Base-by-base conservation (phyloP, 108 stramenopile species). In the Pseudonitzschia multiseries region DNA sequence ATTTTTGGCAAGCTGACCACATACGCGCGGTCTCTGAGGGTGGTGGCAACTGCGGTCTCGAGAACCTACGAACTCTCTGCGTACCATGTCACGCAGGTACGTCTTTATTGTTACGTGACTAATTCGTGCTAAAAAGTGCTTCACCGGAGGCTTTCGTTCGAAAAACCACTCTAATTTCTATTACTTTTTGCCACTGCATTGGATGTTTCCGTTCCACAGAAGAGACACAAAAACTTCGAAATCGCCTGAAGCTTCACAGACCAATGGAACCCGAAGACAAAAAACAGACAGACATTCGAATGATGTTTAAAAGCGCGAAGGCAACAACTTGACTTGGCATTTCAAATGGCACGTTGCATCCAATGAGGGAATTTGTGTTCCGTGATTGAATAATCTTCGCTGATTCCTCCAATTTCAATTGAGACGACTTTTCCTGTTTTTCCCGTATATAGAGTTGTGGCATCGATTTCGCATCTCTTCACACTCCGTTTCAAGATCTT, bases 1-100 rank as follows among this genome's bases (percentile, higher is more conserved):
- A 89, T 54, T 94, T 91, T 64, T 94, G 93, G 93, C 86, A 94
- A 79, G 93, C 85, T 0, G 93, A 94, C 70, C 93, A 94, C 73
- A 86, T 87, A n/a, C 29, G 72, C 13, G 81, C 93, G 28, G 93
- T 94, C 22, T 83, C 86, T n/a, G 87, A 87, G 43, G 93, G 93
- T 29, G 93, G 93, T 9, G 93, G 93, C 18, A 68, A 73, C 36
- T 78, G 77, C 56, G 81, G 85, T 53, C 48, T 91, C 15, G 83
- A 86, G 13, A 94, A 94, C 73, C 73, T 89, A 12, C 79, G 89
- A n/a, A 92, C 93, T 10, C 82, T 94, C 1, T 94, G 93, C 67
- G 79, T 76, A 0, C 87, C 90, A 12, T 94, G 93, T 60, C 93
- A 94, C 68, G 26, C 52, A 33, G 42, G 64, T 15, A 89, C 87